Conservation (phyloP, 768 basidiomycete genomes). For the Mycena filopes region DNA sequence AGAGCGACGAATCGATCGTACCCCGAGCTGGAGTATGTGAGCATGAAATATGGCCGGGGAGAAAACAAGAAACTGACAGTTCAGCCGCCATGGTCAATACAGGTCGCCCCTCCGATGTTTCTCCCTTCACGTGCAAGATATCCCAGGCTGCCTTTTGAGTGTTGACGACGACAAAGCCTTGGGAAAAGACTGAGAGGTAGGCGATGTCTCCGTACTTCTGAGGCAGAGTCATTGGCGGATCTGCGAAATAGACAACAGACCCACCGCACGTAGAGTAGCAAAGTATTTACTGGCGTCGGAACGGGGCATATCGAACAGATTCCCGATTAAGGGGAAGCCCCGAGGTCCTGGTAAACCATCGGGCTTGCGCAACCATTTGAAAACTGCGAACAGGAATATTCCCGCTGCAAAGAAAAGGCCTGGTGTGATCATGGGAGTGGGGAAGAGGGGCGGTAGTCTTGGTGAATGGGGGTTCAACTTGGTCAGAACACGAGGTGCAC, state of each 20-base stretch:
- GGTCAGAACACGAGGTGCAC: no score
- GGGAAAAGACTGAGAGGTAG: neutral
- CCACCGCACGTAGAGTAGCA: neutral
- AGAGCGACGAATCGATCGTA: conserved; percentile 4
- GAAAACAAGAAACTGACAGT: neutral
- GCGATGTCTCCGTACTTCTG: conserved; percentile 2
- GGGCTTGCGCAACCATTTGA: neutral
- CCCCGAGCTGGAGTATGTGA: neutral
- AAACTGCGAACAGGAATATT: neutral
- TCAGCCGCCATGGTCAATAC: conserved; percentile 2
- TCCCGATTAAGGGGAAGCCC: neutral
- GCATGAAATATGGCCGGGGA: neutral
- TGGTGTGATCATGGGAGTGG: no score
- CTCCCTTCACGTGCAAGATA: neutral
- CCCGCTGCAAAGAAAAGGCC: neutral
- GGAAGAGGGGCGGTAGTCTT: no score
- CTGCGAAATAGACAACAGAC: neutral
- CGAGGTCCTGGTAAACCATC: conserved; percentile 4
- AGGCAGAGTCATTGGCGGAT: neutral
- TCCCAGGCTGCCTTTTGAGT: neutral
- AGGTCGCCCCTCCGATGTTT: neutral
- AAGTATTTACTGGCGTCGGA: conserved; percentile 3
- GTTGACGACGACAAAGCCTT: neutral
- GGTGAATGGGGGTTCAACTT: no score
- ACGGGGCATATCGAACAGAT: conserved; percentile 3